These are phyloP conservation scores for Balakata baccata DNA, from an alignment of 345 rosid species.

Conservation along the genomic window DNA sequence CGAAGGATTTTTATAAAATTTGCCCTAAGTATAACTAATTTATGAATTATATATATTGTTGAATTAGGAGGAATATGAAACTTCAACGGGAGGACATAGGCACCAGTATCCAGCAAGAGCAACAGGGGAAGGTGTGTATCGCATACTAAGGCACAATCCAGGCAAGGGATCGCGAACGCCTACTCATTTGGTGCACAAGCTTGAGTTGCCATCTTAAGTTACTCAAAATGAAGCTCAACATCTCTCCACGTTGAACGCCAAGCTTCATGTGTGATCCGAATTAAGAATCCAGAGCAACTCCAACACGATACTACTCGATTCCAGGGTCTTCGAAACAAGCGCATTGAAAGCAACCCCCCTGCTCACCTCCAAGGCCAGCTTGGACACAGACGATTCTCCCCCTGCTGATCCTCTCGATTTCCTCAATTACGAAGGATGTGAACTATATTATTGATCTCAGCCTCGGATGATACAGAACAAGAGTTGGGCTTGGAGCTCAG, in stretches of 20 bases:
- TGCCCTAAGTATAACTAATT: no score
- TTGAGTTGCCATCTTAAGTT: constrained; percentile 48
- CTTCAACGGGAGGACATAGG: constrained; percentile 55
- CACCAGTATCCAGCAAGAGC: constrained; percentile 53
- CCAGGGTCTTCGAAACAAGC: constrained; percentile 55
- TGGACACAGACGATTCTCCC: constrained; percentile 36
- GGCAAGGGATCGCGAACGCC: constrained; percentile 31
- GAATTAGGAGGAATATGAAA: constrained; percentile 53
- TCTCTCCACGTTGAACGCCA: constrained; percentile 59
- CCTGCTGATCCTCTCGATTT: constrained; percentile 71
- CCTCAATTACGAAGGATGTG: constrained; percentile 76
- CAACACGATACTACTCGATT: constrained; percentile 34
- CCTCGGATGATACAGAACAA: constrained; percentile 57
- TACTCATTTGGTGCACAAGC: constrained; percentile 73
- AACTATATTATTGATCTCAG: constrained; percentile 62
- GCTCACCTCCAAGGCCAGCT: constrained; percentile 60
- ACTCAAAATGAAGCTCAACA: constrained; percentile 55
- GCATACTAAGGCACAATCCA: constrained; percentile 58
- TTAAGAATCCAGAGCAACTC: constrained; percentile 50
- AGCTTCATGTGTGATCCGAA: constrained; percentile 66
- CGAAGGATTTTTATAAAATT: no score
- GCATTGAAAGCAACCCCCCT: constrained; percentile 59
- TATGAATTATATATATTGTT: not conserved
- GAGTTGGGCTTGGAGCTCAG: constrained; percentile 65
- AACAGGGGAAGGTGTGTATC: constrained; percentile 67